Base-by-base conservation (phyloP, 345 rosid species). In the Adansonia digitata region DNA sequence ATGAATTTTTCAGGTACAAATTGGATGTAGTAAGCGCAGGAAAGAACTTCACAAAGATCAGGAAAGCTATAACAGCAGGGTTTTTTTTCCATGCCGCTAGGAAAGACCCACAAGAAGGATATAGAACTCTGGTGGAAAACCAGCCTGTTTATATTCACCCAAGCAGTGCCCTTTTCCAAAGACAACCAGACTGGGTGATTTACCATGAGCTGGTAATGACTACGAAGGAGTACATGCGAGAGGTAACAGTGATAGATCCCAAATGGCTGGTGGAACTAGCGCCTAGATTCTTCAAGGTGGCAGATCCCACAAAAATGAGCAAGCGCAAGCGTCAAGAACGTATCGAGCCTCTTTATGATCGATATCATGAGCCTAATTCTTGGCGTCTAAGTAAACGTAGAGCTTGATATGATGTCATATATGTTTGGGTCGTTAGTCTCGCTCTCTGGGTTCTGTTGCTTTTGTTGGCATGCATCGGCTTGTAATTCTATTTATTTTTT, bases 141-240 rank as follows among this genome's bases (percentile, higher is more conserved):
- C 98, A 91, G 79, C 90, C 89, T 1, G 95, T 92, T 0, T 91
- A 92, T 74, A 89, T 94, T 56, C 98, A 94, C 56, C 97, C 97
- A 31, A 91, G 97, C 71, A 92, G 98, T 53, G 91, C 97, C 1
- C 88, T 94, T 83, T 94, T 88, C 77, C 97, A 91, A 82, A 87
- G 97, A 77, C 97, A 92, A 75, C 98, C 97, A 24, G 98, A 92
- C 29, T 92, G 98, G 98, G 95, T 91, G 63, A 92, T 92, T 53
- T 94, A 92, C 76, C 93, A 92, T 65, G 97, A 94, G 82, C 86
- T 92, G 27, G 98, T 92, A 61, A 92, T 92, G 97, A 92, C 97
- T 5, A 92, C 94, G 0, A 92, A 92, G 77, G 98, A 92, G 81
- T 94, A 92, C 82, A 90, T 91, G 97, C 86, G 91, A 22, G 94